Percentiles rank a stretch among this genome's conserved stretches.
Conservation (phyloP, 2,329 filamentous ascomycete species). For the Shiraia sp. region DNA sequence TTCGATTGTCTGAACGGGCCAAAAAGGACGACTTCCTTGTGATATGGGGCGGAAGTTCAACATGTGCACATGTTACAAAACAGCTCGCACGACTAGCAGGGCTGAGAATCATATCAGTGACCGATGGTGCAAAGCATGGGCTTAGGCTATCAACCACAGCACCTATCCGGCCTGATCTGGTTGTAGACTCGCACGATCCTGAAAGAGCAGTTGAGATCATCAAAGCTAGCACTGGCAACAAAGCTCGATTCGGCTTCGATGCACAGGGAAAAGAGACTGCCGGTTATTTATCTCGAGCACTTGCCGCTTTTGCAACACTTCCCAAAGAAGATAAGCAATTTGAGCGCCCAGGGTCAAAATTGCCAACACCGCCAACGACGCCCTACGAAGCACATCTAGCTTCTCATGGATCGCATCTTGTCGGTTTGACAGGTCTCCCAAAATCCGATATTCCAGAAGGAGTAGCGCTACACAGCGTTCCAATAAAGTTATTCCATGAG, state of each 20-base stretch:
- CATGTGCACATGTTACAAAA: constrained; percentile 67
- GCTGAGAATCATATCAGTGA: constrained; percentile 66
- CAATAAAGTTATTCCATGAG: constrained; percentile 77
- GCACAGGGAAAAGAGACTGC: constrained; percentile 69
- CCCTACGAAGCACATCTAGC: constrained; percentile 20
- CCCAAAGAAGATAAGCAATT: constrained; percentile 15
- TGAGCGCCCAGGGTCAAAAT: constrained; percentile 11
- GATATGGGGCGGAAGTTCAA: constrained; percentile 75
- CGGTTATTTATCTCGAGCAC: constrained; percentile 58
- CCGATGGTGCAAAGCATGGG: constrained; percentile 70
- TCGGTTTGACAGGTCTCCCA: constrained; percentile 70
- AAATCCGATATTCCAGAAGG: constrained; percentile 55
- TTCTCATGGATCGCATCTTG: constrained; percentile 57
- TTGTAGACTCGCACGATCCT: constrained; percentile 70
- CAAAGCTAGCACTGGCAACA: constrained; percentile 59
- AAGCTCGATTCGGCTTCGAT: constrained; percentile 70
- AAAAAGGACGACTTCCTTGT: constrained; percentile 69
- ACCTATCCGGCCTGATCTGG: constrained; percentile 60
- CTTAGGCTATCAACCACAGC: constrained; percentile 38
- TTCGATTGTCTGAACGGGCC: constrained; percentile 58
- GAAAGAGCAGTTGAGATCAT: constrained; percentile 69
- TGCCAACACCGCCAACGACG: constrained; percentile 35
- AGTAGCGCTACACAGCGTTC: constrained; percentile 65
- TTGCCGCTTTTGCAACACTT: constrained; percentile 40
- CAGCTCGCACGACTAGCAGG: constrained; percentile 71